Percentiles rank a stretch among this genome's conserved stretches.
Evolutionary conservation across 73 alveolate genomes (phyloP).

Genomic region (Paramecium bursaria): DNA sequence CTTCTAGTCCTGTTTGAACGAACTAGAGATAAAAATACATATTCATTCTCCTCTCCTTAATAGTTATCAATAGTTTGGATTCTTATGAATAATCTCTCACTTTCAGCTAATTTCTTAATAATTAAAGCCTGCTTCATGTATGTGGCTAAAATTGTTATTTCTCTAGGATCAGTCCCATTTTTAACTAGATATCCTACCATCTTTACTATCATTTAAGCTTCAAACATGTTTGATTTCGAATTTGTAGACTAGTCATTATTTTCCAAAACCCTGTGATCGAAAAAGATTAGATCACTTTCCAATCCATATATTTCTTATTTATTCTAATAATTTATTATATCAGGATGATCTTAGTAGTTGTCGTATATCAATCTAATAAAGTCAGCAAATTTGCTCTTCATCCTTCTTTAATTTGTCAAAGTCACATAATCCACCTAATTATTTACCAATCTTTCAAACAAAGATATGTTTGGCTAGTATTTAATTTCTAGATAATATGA

Average conservation of each 20-base stretch:
- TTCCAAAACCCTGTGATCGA: conserved; percentile 78
- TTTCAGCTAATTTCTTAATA: conserved; percentile 61
- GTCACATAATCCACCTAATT: conserved; percentile 72
- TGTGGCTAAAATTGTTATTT: conserved; percentile 82
- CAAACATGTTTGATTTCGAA: conserved; percentile 81
- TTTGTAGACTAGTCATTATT: conserved; percentile 67
- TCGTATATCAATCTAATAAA: conserved; percentile 81
- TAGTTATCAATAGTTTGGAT: conserved; percentile 88
- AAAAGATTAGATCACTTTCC: conserved; percentile 74
- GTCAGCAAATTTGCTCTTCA: conserved; percentile 86
- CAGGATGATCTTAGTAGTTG: conserved; percentile 67
- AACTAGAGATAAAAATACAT: conserved; percentile 84
- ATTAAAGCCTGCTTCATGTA: conserved; percentile 81
- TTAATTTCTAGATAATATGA: conserved; percentile 75
- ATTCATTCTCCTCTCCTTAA: conserved; percentile 95
- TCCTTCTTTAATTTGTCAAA: conserved; percentile 85
- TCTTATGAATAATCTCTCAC: conserved; percentile 54
- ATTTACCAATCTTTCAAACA: conserved; percentile 88
- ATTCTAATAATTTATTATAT: conserved; percentile 37
- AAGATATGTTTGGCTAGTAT: conserved; percentile 80
- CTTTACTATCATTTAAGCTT: conserved; percentile 78
- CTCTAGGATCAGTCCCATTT: conserved; percentile 70
- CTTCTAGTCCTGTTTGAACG: conserved; percentile 74
- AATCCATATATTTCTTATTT: conserved; percentile 76
- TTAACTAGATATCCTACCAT: conserved; percentile 77